phyloP scores from a whole-genome alignment of 768 basidiomycete species.

The Hypholoma fasciculare region DNA sequence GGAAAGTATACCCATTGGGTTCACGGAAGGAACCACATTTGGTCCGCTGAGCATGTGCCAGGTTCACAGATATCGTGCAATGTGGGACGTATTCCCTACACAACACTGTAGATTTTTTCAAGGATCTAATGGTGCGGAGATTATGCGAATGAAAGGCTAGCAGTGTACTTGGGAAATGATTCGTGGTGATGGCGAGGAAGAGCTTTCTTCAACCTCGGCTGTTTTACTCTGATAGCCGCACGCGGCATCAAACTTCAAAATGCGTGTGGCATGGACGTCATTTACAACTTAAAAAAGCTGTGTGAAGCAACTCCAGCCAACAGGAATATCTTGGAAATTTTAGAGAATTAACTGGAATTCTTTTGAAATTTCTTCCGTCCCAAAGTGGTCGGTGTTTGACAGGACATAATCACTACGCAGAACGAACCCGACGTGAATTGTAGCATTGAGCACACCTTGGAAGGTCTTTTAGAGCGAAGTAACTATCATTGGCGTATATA shows the following conservation, averaged over 20 bases:
- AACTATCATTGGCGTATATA: background rate
- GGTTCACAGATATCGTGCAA: background rate
- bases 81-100: background rate
- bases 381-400: background rate
- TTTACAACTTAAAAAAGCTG: too few relatives aligned
- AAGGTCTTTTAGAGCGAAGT: background rate
- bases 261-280: too few relatives aligned
- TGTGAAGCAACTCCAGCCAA: too few relatives aligned
- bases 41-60: constrained; percentile 3
- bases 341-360: background rate
- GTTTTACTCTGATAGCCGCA: background rate
- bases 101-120: background rate
- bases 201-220: background rate
- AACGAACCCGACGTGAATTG: background rate
- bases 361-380: background rate
- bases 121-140: constrained; percentile 8
- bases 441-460: background rate
- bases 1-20: constrained; percentile 3
- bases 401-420: background rate
- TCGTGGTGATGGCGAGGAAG: constrained; percentile 1
- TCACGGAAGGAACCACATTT: constrained; percentile 15
- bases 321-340: too few relatives aligned
- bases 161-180: background rate
- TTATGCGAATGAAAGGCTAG: constrained; percentile 4
- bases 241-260: too few relatives aligned